Percentiles rank a stretch among this genome's conserved stretches.
Conservation (phyloP, 148 eudicot genomes). For the Chenopodium album region DNA sequence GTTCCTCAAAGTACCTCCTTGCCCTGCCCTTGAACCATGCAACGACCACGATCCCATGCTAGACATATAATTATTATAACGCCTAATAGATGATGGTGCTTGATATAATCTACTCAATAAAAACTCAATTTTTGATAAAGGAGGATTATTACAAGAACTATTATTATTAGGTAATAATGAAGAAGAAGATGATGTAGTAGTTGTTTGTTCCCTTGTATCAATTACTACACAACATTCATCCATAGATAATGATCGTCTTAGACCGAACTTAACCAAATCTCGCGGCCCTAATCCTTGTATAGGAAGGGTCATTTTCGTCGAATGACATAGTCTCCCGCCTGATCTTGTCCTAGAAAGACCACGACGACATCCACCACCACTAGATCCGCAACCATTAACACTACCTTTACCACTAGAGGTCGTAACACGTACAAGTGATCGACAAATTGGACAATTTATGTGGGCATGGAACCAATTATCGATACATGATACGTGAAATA, state of each 20-base stretch:
- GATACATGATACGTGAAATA: conserved; percentile 59
- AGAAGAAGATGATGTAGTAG: background rate
- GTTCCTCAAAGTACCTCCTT: conserved; percentile 12
- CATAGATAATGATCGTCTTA: conserved; percentile 8
- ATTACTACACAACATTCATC: conserved; percentile 10
- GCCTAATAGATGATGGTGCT: conserved; percentile 3
- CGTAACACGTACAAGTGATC: conserved; percentile 24
- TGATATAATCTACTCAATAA: conserved; percentile 15
- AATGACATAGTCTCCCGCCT: background rate
- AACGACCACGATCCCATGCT: conserved; percentile 30
- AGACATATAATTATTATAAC: conserved; percentile 14
- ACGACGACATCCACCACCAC: background rate
- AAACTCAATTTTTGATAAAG: conserved; percentile 22
- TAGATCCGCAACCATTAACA: background rate
- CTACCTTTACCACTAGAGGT: background rate
- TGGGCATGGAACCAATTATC: conserved; percentile 55
- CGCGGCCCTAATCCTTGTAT: conserved; percentile 1
- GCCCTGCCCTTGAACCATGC: conserved; percentile 15
- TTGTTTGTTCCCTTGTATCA: conserved; percentile 11
- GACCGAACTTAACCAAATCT: conserved; percentile 3
- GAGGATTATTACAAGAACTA: conserved; percentile 1
- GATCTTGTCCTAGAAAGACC: background rate
- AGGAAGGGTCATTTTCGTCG: background rate
- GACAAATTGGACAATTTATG: conserved; percentile 53
- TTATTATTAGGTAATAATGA: background rate